These are phyloP conservation scores for Pyrenophora graminea DNA, from an alignment of 2,329 filamentous ascomycete genomes.

Conservation along the genomic window DNA sequence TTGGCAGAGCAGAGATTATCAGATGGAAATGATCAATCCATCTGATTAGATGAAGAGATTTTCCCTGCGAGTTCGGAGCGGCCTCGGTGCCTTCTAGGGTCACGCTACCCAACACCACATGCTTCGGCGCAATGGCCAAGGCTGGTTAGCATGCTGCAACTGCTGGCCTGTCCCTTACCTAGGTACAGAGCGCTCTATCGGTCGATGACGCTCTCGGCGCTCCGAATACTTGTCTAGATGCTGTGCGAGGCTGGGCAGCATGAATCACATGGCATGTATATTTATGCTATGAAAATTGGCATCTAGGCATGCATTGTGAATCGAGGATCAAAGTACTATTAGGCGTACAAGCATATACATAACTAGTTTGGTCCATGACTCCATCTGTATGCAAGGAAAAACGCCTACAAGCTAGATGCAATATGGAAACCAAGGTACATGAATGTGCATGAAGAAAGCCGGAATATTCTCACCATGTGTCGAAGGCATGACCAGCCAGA, in stretches of 20 bases:
- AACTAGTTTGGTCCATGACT: neutral
- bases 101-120: slow-evolving; percentile 10
- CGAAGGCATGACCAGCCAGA: too few species aligned
- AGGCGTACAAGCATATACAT: too few species aligned
- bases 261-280: neutral
- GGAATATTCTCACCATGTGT: neutral
- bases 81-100: slow-evolving; percentile 16
- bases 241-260: neutral
- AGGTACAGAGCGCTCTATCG: slow-evolving; percentile 14
- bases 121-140: slow-evolving; percentile 27
- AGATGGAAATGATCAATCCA: slow-evolving; percentile 32
- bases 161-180: slow-evolving; percentile 15
- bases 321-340: neutral
- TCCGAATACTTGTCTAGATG: slow-evolving; percentile 1
- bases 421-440: neutral
- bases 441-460: neutral
- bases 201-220: slow-evolving; percentile 35
- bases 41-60: slow-evolving; percentile 20
- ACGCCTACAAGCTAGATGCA: neutral
- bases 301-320: too few species aligned
- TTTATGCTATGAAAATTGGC: too few species aligned
- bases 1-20: slow-evolving; percentile 27
- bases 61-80: slow-evolving; percentile 24
- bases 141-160: slow-evolving; percentile 24
- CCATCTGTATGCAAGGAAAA: neutral